Evolutionary conservation across 495 filamentous ascomycete genomes (phyloP).

Genomic region (Oleoguttula mirabilis): DNA sequence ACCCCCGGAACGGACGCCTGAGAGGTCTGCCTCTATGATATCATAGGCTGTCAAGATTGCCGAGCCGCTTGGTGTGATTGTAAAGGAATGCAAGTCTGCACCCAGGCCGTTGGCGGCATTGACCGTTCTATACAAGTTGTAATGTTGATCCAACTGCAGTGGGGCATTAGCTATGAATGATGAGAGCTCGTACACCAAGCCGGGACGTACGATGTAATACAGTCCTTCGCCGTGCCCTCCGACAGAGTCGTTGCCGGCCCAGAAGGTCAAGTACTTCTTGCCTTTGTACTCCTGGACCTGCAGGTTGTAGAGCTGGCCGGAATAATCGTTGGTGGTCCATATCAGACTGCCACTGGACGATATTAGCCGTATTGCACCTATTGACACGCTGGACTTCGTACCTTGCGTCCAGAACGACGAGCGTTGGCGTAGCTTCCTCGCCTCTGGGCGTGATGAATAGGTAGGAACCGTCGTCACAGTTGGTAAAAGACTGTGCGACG

Average conservation of each 20-base stretch:
- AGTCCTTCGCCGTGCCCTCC: constrained; percentile 37
- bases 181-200: neutral
- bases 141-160: constrained; percentile 37
- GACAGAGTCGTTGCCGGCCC: constrained; percentile 38
- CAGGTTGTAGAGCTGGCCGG: constrained; percentile 16
- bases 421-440: neutral
- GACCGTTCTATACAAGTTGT: constrained; percentile 36
- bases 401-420: constrained; percentile 9
- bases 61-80: constrained; percentile 16
- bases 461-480: constrained; percentile 15
- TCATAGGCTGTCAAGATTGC: constrained; percentile 25
- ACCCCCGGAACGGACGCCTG: neutral
- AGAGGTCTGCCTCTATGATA: constrained; percentile 4
- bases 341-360: constrained; percentile 12
- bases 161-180: neutral
- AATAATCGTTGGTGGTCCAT: constrained; percentile 6
- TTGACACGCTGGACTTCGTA: neutral
- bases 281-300: constrained; percentile 19
- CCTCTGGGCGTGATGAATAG: constrained; percentile 17
- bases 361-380: too few relatives aligned
- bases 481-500: constrained; percentile 8
- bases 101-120: constrained; percentile 23
- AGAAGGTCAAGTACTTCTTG: constrained; percentile 34
- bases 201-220: constrained; percentile 37
- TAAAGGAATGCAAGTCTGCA: constrained; percentile 20